phyloP scores from a whole-genome alignment of 768 basidiomycete species.

The Mycena pura region DNA sequence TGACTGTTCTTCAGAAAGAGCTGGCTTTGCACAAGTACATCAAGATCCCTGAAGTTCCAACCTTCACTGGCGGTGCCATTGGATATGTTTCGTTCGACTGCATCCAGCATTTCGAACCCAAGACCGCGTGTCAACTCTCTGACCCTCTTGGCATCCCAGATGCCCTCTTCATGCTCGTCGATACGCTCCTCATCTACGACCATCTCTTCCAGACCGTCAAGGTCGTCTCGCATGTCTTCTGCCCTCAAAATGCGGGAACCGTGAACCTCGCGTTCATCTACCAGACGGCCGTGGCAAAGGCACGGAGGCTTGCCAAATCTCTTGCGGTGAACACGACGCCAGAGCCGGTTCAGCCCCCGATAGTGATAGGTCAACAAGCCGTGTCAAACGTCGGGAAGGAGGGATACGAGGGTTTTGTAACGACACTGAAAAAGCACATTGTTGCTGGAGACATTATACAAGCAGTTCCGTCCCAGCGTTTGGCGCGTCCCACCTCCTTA shows the following conservation, averaged over 20 bases:
- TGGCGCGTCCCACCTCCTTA: slow-evolving; percentile 82
- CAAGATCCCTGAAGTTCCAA: slow-evolving; percentile 89
- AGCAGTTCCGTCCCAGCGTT: slow-evolving; percentile 94
- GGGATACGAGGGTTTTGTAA: slow-evolving; percentile 92
- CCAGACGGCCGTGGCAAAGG: slow-evolving; percentile 83
- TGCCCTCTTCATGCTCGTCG: slow-evolving; percentile 95
- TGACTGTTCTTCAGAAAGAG: slow-evolving; percentile 83
- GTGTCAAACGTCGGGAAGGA: slow-evolving; percentile 92
- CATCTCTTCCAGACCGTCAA: slow-evolving; percentile 96
- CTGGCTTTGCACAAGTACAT: slow-evolving; percentile 88
- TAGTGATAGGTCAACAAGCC: slow-evolving; percentile 68
- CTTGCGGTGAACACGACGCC: slow-evolving; percentile 60
- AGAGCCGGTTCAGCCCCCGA: slow-evolving; percentile 72
- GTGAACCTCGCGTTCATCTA: slow-evolving; percentile 85
- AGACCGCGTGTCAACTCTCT: slow-evolving; percentile 75
- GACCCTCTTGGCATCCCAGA: slow-evolving; percentile 92
- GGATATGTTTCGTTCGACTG: slow-evolving; percentile 98
- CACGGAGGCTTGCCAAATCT: slow-evolving; percentile 78
- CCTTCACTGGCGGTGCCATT: slow-evolving; percentile 97
- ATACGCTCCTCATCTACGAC: slow-evolving; percentile 95
- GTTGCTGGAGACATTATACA: slow-evolving; percentile 98
- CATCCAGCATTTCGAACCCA: slow-evolving; percentile 96
- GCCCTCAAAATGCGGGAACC: slow-evolving; percentile 70
- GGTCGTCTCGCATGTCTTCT: slow-evolving; percentile 95
- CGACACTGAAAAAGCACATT: slow-evolving; percentile 91